phyloP scores from a whole-genome alignment of 2,329 filamentous ascomycete genomes.

The Verticillium nubilum region DNA sequence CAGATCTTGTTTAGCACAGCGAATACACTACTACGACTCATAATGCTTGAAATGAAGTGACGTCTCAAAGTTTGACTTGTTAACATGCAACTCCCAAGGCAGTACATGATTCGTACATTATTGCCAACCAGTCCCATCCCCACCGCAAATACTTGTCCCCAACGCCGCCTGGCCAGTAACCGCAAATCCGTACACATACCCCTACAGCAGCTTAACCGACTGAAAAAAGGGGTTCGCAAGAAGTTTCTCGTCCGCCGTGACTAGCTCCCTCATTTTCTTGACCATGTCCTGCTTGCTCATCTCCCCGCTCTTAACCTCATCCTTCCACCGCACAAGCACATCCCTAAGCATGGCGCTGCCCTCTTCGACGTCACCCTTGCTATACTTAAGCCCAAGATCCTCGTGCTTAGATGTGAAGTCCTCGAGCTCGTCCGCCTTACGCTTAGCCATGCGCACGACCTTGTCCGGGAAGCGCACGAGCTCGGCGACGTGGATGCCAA shows the following conservation, averaged over 20 bases:
- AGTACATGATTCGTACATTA: background rate
- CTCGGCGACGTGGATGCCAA: constrained; percentile 97
- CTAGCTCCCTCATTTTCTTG: constrained; percentile 70
- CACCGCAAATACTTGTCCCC: background rate
- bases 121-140: background rate
- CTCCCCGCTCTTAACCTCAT: constrained; percentile 54
- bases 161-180: constrained; percentile 4
- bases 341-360: constrained; percentile 82
- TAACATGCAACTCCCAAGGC: constrained; percentile 1
- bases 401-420: constrained; percentile 84
- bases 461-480: constrained; percentile 94
- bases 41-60: background rate
- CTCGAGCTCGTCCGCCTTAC: constrained; percentile 96
- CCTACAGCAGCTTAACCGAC: constrained; percentile 49
- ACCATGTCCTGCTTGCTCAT: constrained; percentile 74
- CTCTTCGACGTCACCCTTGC: constrained; percentile 81
- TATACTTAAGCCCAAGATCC: constrained; percentile 54
- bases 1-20: background rate
- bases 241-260: constrained; percentile 64
- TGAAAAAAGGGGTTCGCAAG: constrained; percentile 66
- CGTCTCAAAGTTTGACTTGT: constrained; percentile 6
- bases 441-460: constrained; percentile 98
- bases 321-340: constrained; percentile 80
- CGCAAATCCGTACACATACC: background rate
- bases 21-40: background rate